Evolutionary conservation across 345 rosid species (phyloP), one percentile per base, ranked within the genome.

Genomic region (Firmiana major): DNA sequence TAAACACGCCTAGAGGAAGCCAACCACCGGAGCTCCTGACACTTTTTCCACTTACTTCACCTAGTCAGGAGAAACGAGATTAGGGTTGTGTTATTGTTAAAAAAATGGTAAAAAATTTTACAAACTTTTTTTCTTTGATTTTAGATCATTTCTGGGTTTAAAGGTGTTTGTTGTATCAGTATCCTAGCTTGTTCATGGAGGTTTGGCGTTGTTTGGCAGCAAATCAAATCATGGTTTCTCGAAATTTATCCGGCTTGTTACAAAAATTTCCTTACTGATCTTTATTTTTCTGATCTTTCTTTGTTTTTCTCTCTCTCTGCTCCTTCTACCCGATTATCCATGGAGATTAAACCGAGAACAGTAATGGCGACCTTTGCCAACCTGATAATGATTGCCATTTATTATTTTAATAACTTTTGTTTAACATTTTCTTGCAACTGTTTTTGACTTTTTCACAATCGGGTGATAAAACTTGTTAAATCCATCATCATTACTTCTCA

Each of bases 21-120:
- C 73, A 80, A 5, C 75, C 79, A 6, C 85, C 81, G 63, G 83
- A 79, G 76, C 85, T 83, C 5, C 31, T 83, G 46, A 76, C 85
- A 43, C 79, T 83, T 48, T 83, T 83, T 48, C 85, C 85, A 26
- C 80, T 81, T 16, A 83, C 68, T 45, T 79, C 85, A 6, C 78
- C 83, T 3, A 36, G 70, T 17, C 79, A 74, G n/a, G 68, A 53
- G 17, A 66, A 51, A 75, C 76, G 60, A 10, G 84, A 74, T 73
- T 85, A 74, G 77, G 63, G 55, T 71, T 66, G 16, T 59, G 67
- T 31, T 34, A 31, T n/a, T 76, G 64, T 49, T n/a, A 38, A 49
- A 63, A 63, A 6, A 63, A 34, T 63, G 45, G 45, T 63, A 34
- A 2, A 2, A 55, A 63, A 34, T 0, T 2, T 34, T 63, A 63